Evolutionary conservation across 371 early-diverging fungal species (phyloP).

Genomic region (Thermomucor indicae-seudaticae): DNA sequence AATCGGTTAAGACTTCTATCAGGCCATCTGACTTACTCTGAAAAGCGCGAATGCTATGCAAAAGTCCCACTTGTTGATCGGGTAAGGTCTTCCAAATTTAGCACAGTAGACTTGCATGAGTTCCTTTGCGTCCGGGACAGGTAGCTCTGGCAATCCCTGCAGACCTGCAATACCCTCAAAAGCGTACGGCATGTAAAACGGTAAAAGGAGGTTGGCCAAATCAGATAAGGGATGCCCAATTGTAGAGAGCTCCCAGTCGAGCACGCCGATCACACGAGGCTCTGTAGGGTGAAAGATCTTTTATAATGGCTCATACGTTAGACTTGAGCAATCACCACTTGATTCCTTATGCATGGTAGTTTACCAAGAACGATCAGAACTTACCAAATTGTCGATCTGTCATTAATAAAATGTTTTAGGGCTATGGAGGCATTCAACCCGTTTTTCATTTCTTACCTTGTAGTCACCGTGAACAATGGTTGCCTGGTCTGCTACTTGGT

Average conservation of each 20-base stretch:
- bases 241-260: constrained; percentile 95
- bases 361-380: neutral
- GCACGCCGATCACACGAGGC: constrained; percentile 80
- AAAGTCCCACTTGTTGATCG: constrained; percentile 64
- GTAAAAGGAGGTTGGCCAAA: constrained; percentile 81
- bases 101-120: constrained; percentile 66
- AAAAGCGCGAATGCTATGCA: constrained; percentile 33
- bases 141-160: constrained; percentile 39
- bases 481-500: constrained; percentile 67
- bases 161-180: constrained; percentile 28
- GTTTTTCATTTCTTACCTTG: constrained; percentile 43
- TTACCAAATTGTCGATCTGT: constrained; percentile 20
- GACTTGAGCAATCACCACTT: too few species aligned
- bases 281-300: constrained; percentile 77
- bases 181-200: constrained; percentile 53
- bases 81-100: constrained; percentile 49
- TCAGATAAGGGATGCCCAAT: constrained; percentile 93
- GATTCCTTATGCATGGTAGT: too few species aligned
- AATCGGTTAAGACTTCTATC: neutral
- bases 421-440: neutral
- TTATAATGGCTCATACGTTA: neutral
- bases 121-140: constrained; percentile 60
- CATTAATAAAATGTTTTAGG: neutral
- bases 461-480: constrained; percentile 91
- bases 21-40: constrained; percentile 29